These are phyloP conservation scores for Coemansia sp. DNA, from an alignment of 192 early-diverging fungal species.

Conservation along the genomic window DNA sequence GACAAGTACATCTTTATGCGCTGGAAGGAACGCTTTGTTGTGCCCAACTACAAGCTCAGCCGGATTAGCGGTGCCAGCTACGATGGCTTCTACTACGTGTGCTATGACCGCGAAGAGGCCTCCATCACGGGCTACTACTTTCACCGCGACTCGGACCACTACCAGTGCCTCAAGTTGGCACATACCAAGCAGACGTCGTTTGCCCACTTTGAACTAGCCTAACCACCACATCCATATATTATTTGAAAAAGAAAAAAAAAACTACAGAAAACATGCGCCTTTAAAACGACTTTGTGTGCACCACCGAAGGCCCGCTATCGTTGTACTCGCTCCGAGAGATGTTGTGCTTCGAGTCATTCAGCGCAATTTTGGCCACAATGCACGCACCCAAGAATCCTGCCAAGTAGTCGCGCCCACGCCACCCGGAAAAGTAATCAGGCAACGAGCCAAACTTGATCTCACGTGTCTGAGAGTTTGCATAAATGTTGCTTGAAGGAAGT, in stretches of 20 bases:
- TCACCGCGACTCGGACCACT: constrained; percentile 51
- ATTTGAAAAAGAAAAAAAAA: not conserved
- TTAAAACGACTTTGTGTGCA: constrained; percentile 63
- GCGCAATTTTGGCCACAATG: constrained; percentile 83
- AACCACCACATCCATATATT: not conserved
- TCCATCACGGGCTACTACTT: constrained; percentile 70
- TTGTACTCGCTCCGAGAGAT: constrained; percentile 88
- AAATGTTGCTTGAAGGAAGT: constrained; percentile 77
- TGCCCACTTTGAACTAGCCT: constrained; percentile 52
- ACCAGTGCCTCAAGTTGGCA: constrained; percentile 49
- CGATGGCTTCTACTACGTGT: constrained; percentile 80
- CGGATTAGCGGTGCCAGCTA: constrained; percentile 72
- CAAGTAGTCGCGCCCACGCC: constrained; percentile 68
- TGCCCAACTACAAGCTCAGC: constrained; percentile 74
- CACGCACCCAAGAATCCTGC: constrained; percentile 78
- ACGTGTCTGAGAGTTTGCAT: constrained; percentile 80
- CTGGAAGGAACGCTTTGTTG: constrained; percentile 86
- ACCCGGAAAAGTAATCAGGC: constrained; percentile 84
- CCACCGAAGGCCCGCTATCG: constrained; percentile 77
- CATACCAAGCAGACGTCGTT: constrained; percentile 43
- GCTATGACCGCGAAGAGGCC: constrained; percentile 62
- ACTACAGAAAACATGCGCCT: no score
- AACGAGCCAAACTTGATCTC: constrained; percentile 76
- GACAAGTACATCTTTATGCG: constrained; percentile 76
- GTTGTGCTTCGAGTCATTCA: constrained; percentile 67